Evolutionary conservation across 129 eudicot genomes (phyloP), one percentile per base, ranked within the genome.

Genomic region (Mikania micrantha): DNA sequence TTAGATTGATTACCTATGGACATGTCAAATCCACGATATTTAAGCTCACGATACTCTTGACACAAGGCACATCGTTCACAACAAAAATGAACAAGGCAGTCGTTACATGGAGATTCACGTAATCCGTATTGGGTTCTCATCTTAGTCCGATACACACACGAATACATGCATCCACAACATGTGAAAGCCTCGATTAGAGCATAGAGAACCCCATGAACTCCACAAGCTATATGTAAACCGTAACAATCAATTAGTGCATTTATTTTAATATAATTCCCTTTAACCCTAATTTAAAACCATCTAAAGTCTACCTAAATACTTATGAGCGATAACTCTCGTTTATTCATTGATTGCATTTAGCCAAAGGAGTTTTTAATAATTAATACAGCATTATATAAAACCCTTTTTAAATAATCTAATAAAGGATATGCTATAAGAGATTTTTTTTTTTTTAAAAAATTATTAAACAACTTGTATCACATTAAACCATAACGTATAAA

Each of bases 31-130:
- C 91, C 95, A 1, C 75, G 88, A n/a, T 74, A 63, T 60, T 85
- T 32, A 45, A 88, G 91, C 80, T 88, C 85, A 17, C 95, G 91
- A 38, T 85, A 82, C 71, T 80, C 88, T 82, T 85, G 95, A 60
- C 91, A 82, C 54, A 82, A 63, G 48, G 95, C 88, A 19, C 95
- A 88, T 0, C 35, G 7, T 42, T 85, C 85, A 9, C 88, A 85
- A 7, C 69, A 88, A 39, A 62, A 85, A 64, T 85, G 91, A 41
- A 77, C 76, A 27, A 77, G 61, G 63, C 84, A 80, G 60, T 88
- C 95, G 17, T 60, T 67, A 60, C 91, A 88, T 19, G 79, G 79
- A 29, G 42, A 49, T 41, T 79, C 86, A 4, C 53, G 65, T 28
- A 88, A 20, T 59, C 47, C 66, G 32, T 64, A 80, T 50, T 82